These are phyloP conservation scores for Arabis hirsuta DNA, from an alignment of 345 rosid species.

Conservation along the genomic window DNA sequence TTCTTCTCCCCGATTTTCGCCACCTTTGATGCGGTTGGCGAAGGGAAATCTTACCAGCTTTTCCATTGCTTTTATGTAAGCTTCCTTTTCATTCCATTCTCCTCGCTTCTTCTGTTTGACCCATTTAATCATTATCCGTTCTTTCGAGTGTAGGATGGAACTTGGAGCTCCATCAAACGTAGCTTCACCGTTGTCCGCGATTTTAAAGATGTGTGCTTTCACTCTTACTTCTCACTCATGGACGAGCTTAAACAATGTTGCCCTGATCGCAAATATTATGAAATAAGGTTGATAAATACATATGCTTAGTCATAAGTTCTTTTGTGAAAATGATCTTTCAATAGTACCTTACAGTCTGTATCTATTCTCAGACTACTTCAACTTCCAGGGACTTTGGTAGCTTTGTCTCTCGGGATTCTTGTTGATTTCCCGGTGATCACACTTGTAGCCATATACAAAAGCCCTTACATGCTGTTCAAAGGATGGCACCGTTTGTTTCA, in stretches of 20 bases:
- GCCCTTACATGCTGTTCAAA: slow-evolving; percentile 90
- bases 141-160: slow-evolving; percentile 57
- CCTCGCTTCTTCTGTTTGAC: too few relatives aligned
- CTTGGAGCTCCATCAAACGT: slow-evolving; percentile 62
- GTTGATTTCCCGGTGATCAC: slow-evolving; percentile 76
- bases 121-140: too few relatives aligned
- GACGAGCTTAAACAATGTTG: slow-evolving; percentile 61
- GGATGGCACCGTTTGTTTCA: slow-evolving; percentile 96
- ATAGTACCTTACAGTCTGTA: not conserved
- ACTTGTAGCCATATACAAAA: slow-evolving; percentile 71
- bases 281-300: slow-evolving; percentile 62
- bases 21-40: slow-evolving; percentile 93
- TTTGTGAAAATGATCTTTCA: not conserved
- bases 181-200: slow-evolving; percentile 75
- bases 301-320: not conserved
- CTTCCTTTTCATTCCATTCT: too few relatives aligned
- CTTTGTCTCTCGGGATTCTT: slow-evolving; percentile 63
- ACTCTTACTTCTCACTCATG: slow-evolving; percentile 79
- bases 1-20: slow-evolving; percentile 85
- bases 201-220: slow-evolving; percentile 71
- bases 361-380: slow-evolving; percentile 60
- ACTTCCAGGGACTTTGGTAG: slow-evolving; percentile 74
- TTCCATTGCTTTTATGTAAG: slow-evolving; percentile 66
- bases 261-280: slow-evolving; percentile 67
- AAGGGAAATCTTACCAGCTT: slow-evolving; percentile 62